Evolutionary conservation across 306 rosid genomes (phyloP), one percentile per base, ranked within the genome.

Genomic region (Sesbania bispinosa): DNA sequence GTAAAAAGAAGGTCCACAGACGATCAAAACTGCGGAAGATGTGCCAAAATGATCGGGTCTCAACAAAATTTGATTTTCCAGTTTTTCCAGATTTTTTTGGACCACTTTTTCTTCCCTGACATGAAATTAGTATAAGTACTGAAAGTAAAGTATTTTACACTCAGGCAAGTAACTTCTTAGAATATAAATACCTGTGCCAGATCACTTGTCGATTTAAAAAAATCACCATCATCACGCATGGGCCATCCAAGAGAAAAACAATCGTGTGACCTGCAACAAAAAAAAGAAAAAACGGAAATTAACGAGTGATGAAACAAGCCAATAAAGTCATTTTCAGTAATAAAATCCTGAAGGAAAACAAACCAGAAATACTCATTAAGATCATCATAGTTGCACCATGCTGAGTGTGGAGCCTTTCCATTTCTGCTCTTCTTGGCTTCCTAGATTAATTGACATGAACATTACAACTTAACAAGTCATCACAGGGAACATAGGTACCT

Each of bases 171-270:
- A 64, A 65, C 41, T 50, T 74, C 39, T 74, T 54, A 27, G 75
- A 47, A 36, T 53, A 70, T 42, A 73, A 33, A 67, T 80, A 88
- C 94, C 89, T 84, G 84, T 43, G 47, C 27, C 54, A 69, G 8
- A 61, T 84, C 96, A 70, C 86, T 83, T 39, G 91, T 86, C 20
- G 96, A 83, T 87, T 88, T 94, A 71, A 94, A 94, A 88, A 91
- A 86, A 29, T 89, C 94, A 10, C 96, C 98, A 79, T 94, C 98
- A 73, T 94, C 96, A 57, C 95, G 97, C 98, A 94, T 94, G 27
- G 98, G 98, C 98, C 98, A 94, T 63, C 98, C 98, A 53, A 94
- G 97, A 84, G 98, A 90, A 73, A 90, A 94, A 82, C 98, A 90
- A 75, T 87, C 90, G 75, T 88, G 70, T 36, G 97, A 84, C 98